Evolutionary conservation across 179 eudicot species (phyloP).

Genomic region (Monotropa hypopitys): DNA sequence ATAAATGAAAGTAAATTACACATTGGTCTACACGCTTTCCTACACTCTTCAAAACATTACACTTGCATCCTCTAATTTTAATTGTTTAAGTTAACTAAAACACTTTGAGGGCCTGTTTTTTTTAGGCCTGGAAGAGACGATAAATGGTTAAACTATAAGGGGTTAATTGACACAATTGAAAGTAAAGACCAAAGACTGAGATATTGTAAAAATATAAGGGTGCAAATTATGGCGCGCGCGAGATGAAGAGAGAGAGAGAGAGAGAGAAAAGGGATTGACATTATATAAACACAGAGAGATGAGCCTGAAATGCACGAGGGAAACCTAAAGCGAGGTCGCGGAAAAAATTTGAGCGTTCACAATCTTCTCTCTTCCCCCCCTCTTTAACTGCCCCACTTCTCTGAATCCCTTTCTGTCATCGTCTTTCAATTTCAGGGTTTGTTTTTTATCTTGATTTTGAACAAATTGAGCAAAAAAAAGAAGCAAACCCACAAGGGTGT

Average conservation of each 20-base stretch:
- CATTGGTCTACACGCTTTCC: no score
- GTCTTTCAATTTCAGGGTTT: slow-evolving; percentile 27
- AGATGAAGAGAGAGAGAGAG: not conserved
- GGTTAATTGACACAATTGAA: not conserved
- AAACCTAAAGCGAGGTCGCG: slow-evolving; percentile 22
- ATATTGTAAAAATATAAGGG: not conserved
- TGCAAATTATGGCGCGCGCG: not conserved
- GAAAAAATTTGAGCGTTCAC: slow-evolving; percentile 5
- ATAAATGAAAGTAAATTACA: not conserved
- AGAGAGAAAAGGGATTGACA: not conserved
- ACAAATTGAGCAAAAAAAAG: slow-evolving; percentile 3
- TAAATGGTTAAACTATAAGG: no score
- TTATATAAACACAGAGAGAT: slow-evolving; percentile 8
- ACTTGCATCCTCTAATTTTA: no score
- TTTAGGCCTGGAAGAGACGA: no score
- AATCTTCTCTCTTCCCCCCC: slow-evolving; percentile 14
- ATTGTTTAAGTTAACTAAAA: no score
- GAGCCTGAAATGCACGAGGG: slow-evolving; percentile 11
- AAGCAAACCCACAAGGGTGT: slow-evolving; percentile 13
- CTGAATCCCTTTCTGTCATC: slow-evolving; percentile 49
- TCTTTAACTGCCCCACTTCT: slow-evolving; percentile 36
- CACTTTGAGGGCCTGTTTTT: no score
- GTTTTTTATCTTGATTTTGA: slow-evolving; percentile 18
- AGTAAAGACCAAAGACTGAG: not conserved
- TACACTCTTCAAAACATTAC: no score